These are phyloP conservation scores for Ophiostoma novo-ulmi DNA, from an alignment of 2,329 filamentous ascomycete genomes.

Conservation along the genomic window DNA sequence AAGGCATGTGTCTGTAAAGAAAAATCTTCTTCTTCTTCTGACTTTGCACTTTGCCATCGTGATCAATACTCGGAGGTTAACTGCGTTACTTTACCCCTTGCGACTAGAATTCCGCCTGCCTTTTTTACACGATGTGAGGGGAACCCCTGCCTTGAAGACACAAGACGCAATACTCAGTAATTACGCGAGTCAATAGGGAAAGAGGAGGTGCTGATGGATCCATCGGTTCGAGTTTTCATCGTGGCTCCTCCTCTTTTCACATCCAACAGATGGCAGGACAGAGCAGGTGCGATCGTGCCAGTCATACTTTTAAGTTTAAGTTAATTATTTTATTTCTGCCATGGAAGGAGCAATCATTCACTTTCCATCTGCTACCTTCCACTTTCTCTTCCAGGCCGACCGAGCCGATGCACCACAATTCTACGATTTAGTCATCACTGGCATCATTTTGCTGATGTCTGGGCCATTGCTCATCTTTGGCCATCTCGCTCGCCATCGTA, in stretches of 20 bases:
- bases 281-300: background rate
- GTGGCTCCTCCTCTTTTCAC: background rate
- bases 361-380: background rate
- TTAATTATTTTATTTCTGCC: too few relatives aligned
- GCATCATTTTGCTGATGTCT: background rate
- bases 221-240: slow-evolving; percentile 7
- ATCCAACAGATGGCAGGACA: background rate
- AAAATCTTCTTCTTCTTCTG: background rate
- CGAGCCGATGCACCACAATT: background rate
- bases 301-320: background rate
- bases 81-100: background rate
- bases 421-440: slow-evolving; percentile 5
- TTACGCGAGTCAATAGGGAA: background rate
- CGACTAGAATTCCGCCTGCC: background rate
- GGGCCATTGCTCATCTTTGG: background rate
- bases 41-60: background rate
- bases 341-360: background rate
- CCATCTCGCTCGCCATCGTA: background rate
- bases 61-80: background rate
- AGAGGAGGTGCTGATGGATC: background rate
- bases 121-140: slow-evolving; percentile 12
- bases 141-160: slow-evolving; percentile 2
- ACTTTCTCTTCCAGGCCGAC: background rate
- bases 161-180: background rate
- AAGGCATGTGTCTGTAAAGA: slow-evolving; percentile 4